These are phyloP conservation scores for Kernera saxatilis DNA, from an alignment of 345 rosid species.

Conservation along the genomic window DNA sequence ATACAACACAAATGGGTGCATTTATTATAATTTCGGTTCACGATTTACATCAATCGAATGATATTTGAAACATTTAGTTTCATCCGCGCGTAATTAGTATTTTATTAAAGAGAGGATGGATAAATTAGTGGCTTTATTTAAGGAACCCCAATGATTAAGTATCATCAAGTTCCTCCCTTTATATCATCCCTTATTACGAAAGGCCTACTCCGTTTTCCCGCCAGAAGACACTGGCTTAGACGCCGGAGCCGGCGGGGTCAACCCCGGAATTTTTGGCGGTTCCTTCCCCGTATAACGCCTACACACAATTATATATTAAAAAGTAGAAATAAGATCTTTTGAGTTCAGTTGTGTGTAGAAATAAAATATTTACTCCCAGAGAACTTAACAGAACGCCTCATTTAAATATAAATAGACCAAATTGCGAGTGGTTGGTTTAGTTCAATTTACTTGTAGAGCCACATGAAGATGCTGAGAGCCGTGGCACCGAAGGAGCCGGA, in stretches of 20 bases:
- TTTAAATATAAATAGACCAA: background rate
- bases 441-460: constrained; percentile 52
- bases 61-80: background rate
- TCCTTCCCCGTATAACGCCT: constrained; percentile 1
- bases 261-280: constrained; percentile 10
- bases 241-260: background rate
- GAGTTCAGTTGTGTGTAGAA: too few relatives aligned
- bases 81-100: background rate
- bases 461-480: constrained; percentile 45
- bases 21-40: background rate
- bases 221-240: background rate
- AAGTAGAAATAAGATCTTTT: background rate
- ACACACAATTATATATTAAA: background rate
- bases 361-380: too few relatives aligned
- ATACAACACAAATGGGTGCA: background rate
- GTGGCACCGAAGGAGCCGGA: constrained; percentile 56
- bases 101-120: background rate
- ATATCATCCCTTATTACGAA: background rate
- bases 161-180: background rate
- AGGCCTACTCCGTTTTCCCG: background rate
- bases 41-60: background rate
- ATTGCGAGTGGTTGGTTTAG: background rate
- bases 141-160: background rate
- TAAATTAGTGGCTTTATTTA: background rate
- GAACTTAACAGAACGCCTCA: too few relatives aligned